Evolutionary conservation across 768 basidiomycete genomes (phyloP), one percentile per base, ranked within the genome.

Genomic region (Tricholoma sp.): DNA sequence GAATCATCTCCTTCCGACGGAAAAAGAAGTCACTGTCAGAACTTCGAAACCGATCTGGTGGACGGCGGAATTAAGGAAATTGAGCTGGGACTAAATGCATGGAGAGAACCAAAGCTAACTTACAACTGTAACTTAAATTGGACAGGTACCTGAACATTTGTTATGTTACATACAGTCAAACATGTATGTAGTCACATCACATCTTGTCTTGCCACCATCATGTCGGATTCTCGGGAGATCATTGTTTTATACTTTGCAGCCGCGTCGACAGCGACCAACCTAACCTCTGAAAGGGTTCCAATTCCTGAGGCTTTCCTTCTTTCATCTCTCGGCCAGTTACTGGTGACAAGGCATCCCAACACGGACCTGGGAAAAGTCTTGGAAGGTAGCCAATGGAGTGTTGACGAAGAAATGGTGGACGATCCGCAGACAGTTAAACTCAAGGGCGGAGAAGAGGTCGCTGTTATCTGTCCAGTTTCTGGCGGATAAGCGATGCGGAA

Each of bases 11-110:
- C 67, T 92, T 0, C 84, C 86, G 0, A 78, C 79, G 1, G 79
- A 88, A 59, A 73, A 77, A 18, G 67, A 78, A 1, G 88, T 97
- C 5, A 83, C 79, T 66, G 75, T 98, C 52, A 81, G 81, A 66
- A 98, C 94, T 0, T 82, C 86, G 21, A 82, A 79, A 51, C 89
- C 94, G 0, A 88, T 99, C 43, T 88, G 91, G 82, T 99, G 95
- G 96, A 89, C 88, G 21, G 85, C 81, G 51, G 93, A 94, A 69
- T 70, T 94, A 59, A 79, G 67, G 64, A 64, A 61, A 50, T 63
- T 59, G 56, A 61, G 59, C 27, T 52, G 63, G 52, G 39, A 52
- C 24, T 60, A 55, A n/a, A 45, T 21, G 16, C n/a, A 27, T 49
- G 43, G 4, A 31, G 43, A 22, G 50, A 18, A 41, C 2, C 24